These are phyloP conservation scores for Lepidium campestre DNA, from an alignment of 441 rosid species.

Conservation along the genomic window DNA sequence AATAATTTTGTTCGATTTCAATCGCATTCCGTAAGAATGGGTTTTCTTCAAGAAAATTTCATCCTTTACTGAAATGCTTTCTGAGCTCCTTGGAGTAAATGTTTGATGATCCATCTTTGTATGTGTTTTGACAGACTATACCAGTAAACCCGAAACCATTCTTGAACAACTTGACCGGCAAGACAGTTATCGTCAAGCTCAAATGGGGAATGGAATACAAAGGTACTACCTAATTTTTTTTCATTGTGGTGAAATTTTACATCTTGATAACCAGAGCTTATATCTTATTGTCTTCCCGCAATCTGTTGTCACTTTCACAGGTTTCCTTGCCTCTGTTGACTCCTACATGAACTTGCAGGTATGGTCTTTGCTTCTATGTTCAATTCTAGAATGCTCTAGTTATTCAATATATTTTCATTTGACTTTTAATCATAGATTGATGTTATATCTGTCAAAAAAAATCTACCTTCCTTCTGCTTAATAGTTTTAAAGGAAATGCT, in stretches of 20 bases:
- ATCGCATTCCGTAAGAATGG: background rate
- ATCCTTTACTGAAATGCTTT: background rate
- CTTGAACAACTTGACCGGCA: constrained; percentile 87
- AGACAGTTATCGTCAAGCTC: constrained; percentile 80
- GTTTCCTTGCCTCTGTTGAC: constrained; percentile 93
- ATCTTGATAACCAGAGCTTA: background rate
- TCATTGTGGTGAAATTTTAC: background rate
- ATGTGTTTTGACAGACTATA: constrained; percentile 44
- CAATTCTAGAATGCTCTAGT: background rate
- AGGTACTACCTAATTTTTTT: constrained; percentile 28
- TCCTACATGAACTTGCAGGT: constrained; percentile 98
- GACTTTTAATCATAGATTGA: background rate
- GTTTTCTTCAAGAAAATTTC: background rate
- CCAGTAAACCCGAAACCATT: constrained; percentile 84
- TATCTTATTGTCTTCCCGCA: background rate
- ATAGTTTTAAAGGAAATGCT: background rate
- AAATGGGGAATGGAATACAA: constrained; percentile 98
- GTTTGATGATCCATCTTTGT: background rate
- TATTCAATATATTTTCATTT: background rate
- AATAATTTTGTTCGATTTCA: background rate
- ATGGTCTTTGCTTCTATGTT: background rate
- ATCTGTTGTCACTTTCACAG: constrained; percentile 27
- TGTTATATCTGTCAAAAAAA: background rate
- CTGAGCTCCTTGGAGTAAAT: background rate
- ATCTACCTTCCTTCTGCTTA: background rate